Evolutionary conservation across 2,329 filamentous ascomycete species (phyloP).

Genomic region (Pseudogymnoascus sp.): DNA sequence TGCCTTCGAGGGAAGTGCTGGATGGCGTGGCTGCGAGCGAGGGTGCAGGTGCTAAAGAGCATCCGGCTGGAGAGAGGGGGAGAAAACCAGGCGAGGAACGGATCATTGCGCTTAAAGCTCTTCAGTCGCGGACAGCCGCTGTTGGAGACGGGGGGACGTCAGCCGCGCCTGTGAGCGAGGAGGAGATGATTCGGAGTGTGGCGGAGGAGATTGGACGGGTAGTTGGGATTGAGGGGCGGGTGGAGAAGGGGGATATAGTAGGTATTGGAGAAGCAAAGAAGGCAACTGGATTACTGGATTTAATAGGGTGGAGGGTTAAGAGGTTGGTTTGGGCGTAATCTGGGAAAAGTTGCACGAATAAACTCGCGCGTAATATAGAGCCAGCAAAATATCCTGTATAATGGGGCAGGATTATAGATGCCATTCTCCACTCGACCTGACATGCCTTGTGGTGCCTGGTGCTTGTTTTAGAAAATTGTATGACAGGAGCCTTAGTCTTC

Average conservation of each 20-base stretch:
- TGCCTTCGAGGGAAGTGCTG: slow-evolving; percentile 25
- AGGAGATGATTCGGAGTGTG: slow-evolving; percentile 48
- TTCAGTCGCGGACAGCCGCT: slow-evolving; percentile 40
- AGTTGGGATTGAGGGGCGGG: slow-evolving; percentile 33
- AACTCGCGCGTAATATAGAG: not conserved
- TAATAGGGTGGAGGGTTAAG: slow-evolving; percentile 83
- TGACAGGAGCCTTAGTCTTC: too few species aligned
- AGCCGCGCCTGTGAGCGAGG: slow-evolving; percentile 32
- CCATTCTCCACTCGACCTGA: not conserved
- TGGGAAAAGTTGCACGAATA: not conserved
- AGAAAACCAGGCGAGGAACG: slow-evolving; percentile 21
- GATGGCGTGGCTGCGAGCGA: slow-evolving; percentile 16
- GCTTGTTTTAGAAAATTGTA: too few species aligned
- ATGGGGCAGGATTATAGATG: not conserved
- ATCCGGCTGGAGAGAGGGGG: slow-evolving; percentile 3
- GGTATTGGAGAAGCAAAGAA: slow-evolving; percentile 76
- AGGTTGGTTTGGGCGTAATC: slow-evolving; percentile 75
- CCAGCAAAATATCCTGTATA: not conserved
- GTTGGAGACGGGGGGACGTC: slow-evolving; percentile 22
- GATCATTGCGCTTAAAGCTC: slow-evolving; percentile 49
- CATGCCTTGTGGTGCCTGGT: not conserved
- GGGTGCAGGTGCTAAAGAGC: not conserved
- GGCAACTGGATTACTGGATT: slow-evolving; percentile 79
- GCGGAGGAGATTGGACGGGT: slow-evolving; percentile 71
- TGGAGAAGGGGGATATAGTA: slow-evolving; percentile 66